Evolutionary conservation across 768 basidiomycete genomes (phyloP).

Genomic region (Wakefieldia striispora): DNA sequence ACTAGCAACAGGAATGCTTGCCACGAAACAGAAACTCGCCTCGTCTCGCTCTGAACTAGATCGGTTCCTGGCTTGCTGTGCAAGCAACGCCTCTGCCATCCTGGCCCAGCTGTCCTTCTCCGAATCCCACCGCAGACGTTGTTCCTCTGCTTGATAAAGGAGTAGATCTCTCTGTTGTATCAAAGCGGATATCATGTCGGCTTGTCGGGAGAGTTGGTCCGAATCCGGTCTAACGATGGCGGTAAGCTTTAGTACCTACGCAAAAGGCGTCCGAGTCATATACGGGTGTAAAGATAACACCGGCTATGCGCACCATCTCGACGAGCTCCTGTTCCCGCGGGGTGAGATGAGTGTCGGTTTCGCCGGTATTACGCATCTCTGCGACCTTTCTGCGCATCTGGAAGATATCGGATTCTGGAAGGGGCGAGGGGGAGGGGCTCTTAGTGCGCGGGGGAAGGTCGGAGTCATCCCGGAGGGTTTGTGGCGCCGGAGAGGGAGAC

Average conservation of each 20-base stretch:
- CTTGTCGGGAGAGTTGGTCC: conserved; percentile 55
- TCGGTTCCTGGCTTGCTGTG: conserved; percentile 43
- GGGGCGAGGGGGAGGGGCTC: conserved; percentile 33
- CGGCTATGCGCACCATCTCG: conserved; percentile 51
- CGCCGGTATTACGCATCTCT: conserved; percentile 39
- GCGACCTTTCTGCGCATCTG: conserved; percentile 46
- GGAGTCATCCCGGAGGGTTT: conserved; percentile 16
- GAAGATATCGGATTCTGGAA: conserved; percentile 48
- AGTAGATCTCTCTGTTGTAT: conserved; percentile 59
- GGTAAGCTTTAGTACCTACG: conserved; percentile 50
- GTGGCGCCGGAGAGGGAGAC: conserved; percentile 48
- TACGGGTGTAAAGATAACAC: conserved; percentile 7
- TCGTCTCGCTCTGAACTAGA: conserved; percentile 39
- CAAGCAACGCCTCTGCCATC: conserved; percentile 63
- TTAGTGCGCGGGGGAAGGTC: conserved; percentile 17
- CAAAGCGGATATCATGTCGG: conserved; percentile 56
- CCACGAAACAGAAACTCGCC: conserved; percentile 32
- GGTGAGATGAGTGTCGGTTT: conserved; percentile 23
- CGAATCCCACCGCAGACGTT: conserved; percentile 57
- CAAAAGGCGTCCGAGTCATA: conserved; percentile 3
- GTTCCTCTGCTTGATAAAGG: conserved; percentile 50
- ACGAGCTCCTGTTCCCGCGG: conserved; percentile 49
- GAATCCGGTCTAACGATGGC: conserved; percentile 39
- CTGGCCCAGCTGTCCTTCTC: conserved; percentile 66
- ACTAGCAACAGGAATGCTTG: background rate